Conservation (phyloP, 768 basidiomycete genomes). For the Pleurotus cornucopiae region DNA sequence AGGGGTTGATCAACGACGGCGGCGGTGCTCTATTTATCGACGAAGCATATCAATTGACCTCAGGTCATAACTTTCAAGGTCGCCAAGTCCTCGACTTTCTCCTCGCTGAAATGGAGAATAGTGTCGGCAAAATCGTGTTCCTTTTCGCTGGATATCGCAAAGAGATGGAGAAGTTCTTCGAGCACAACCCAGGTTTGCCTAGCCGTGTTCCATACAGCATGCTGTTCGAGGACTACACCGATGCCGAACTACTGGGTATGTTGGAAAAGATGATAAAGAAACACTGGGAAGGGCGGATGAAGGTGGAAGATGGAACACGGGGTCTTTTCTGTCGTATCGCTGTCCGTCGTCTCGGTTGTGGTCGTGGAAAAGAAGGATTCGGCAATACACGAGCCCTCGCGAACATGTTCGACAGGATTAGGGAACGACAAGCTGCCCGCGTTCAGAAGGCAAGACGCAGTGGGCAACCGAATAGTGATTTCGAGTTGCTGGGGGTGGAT, state of each 20-base stretch:
- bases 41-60: conserved; percentile 66
- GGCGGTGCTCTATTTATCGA: conserved; percentile 69
- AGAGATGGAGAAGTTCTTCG: conserved; percentile 76
- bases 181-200: conserved; percentile 65
- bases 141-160: conserved; percentile 68
- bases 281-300: conserved; percentile 46
- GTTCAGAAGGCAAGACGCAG: conserved; percentile 34
- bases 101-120: conserved; percentile 73
- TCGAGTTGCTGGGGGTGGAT: conserved; percentile 48
- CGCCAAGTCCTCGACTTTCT: conserved; percentile 63
- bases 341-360: conserved; percentile 57
- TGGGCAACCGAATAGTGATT: conserved; percentile 42
- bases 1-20: conserved; percentile 41
- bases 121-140: conserved; percentile 59
- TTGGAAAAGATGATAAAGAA: conserved; percentile 44
- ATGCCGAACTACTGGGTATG: conserved; percentile 53
- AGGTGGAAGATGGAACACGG: conserved; percentile 45
- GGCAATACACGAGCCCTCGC: conserved; percentile 65
- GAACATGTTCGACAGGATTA: conserved; percentile 41
- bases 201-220: conserved; percentile 66
- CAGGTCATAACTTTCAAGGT: conserved; percentile 43
- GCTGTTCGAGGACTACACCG: conserved; percentile 57
- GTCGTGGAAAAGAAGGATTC: conserved; percentile 55
- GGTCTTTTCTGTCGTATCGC: conserved; percentile 56
- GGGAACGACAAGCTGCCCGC: conserved; percentile 50